Evolutionary conservation across 495 filamentous ascomycete genomes (phyloP), one percentile per base, ranked within the genome.

Genomic region (Neurospora sp.): DNA sequence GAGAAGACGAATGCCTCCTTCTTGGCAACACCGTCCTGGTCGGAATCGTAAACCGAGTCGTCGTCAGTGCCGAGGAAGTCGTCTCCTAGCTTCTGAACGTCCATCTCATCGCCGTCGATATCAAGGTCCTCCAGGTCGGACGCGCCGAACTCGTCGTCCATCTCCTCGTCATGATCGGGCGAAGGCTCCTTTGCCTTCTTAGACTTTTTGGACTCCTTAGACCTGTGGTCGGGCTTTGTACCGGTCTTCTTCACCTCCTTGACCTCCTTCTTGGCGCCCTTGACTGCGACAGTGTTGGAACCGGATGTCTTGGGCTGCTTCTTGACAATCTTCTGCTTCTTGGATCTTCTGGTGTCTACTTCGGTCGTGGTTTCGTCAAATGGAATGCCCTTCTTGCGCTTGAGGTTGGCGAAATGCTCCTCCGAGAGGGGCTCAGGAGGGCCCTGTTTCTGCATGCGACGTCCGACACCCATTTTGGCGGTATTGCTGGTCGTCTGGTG

Each of bases 401-500:
- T 93, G 72, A 90, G 80, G 70, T 89, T 89, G 40, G 90, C 87
- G 74, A 92, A 89, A 77, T 91, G 91, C 37, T 88, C 90, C 81
- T 97, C 94, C 76, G 95, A 91, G 73, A 97, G 88, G 39, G 90
- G 87, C 73, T 90, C 87, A 39, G 96, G 96, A 74, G 92, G 88
- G 42, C 93, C 96, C 86, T 99, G 96, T 84, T 98, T 97, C 81
- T 92, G 90, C 91, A 97, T 95, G 75, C 96, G 94, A 78, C 94
- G 92, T 75, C 93, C 92, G 73, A 88, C 85, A 83, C 94, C 94
- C 94, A 97, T 98, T 80, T 81, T 90, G 39, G 70, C 73, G 73
- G 71, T 66, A 73, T 71, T 75, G 70, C 38, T 66, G 59, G 76
- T 71, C 70, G 72, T 72, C 70, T 27, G 48, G 69, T 48, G 20